Evolutionary conservation across 371 early-diverging fungal genomes (phyloP), one percentile per base, ranked within the genome.

Genomic region (Dichotomocladium elegans): DNA sequence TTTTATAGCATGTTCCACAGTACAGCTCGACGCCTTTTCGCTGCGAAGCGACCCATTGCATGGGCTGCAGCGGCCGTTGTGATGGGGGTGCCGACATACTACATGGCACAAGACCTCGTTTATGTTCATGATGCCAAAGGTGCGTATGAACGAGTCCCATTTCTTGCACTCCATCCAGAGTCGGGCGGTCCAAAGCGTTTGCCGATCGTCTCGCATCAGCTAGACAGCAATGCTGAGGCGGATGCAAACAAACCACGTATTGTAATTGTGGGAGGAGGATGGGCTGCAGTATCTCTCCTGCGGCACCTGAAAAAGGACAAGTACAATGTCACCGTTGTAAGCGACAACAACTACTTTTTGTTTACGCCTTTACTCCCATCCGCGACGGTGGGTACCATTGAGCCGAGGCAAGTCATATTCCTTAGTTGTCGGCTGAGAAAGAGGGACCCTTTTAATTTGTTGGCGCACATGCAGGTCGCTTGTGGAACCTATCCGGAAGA

Each of bases 341-440:
- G 69, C 34, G 66, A 72, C 22, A 76, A 83, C 59, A 93, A 95
- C 68, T 88, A 93, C 64, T 95, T 93, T 64, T 70, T 90, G 15
- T 93, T 95, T 49, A 94, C 93, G 29, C 90, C 87, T n/a, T 65
- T 93, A 50, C 67, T 93, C 30, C 89, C 92, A 19, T 82, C 84
- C 56, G 86, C 85, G 2, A 84, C 89, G 2, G 87, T 87, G 0
- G 95, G n/a, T n/a, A n/a, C n/a, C n/a, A n/a, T n/a, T n/a, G n/a
- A n/a, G n/a, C n/a, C n/a, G n/a, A n/a, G n/a, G n/a, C n/a, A n/a
- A n/a, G n/a, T 28, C n/a, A 37, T n/a, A 15, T 37, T 7, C n/a
- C 15, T 17, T 37, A 21, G 9, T 15, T 1, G 19, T 11, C 19
- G 22, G 24, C 14, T 10, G 17, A 47, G 10, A 2, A 31, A 21